Percentiles rank a stretch among this genome's conserved stretches.
phyloP scores from a whole-genome alignment of 2,329 filamentous ascomycete genomes.

The Penicillium carneum region DNA sequence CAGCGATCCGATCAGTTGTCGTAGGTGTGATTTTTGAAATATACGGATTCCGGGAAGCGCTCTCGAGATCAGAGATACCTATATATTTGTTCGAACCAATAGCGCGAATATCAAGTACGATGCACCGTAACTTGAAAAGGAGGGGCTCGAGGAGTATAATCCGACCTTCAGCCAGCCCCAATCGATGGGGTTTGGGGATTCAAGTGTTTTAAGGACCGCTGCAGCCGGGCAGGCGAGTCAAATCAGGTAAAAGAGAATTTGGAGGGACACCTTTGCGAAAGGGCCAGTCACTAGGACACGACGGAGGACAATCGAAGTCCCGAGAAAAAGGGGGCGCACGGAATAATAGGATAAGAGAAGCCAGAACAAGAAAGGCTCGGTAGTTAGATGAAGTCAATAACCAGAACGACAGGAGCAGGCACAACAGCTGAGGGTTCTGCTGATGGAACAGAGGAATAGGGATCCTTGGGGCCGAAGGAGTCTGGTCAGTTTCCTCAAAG shows the following conservation, averaged over 20 bases:
- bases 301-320: slow-evolving; percentile 17
- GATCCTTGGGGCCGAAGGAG: slow-evolving; percentile 32
- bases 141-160: slow-evolving; percentile 25
- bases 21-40: neutral
- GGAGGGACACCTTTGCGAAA: slow-evolving; percentile 24
- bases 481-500: slow-evolving; percentile 31
- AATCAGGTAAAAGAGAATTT: slow-evolving; percentile 27
- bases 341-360: slow-evolving; percentile 3
- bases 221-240: slow-evolving; percentile 43
- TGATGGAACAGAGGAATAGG: slow-evolving; percentile 14
- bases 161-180: slow-evolving; percentile 32
- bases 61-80: slow-evolving; percentile 18
- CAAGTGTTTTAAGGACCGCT: slow-evolving; percentile 38
- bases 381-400: neutral
- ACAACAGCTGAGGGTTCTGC: slow-evolving; percentile 14
- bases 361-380: neutral
- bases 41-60: slow-evolving; percentile 2
- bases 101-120: slow-evolving; percentile 23
- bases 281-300: slow-evolving; percentile 32
- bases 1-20: slow-evolving; percentile 7
- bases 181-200: slow-evolving; percentile 26
- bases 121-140: slow-evolving; percentile 28
- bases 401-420: slow-evolving; percentile 5
- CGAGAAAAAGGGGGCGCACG: slow-evolving; percentile 15
- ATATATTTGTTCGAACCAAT: slow-evolving; percentile 12